Conservation (phyloP, 345 rosid species). For the Syzygium jambos region DNA sequence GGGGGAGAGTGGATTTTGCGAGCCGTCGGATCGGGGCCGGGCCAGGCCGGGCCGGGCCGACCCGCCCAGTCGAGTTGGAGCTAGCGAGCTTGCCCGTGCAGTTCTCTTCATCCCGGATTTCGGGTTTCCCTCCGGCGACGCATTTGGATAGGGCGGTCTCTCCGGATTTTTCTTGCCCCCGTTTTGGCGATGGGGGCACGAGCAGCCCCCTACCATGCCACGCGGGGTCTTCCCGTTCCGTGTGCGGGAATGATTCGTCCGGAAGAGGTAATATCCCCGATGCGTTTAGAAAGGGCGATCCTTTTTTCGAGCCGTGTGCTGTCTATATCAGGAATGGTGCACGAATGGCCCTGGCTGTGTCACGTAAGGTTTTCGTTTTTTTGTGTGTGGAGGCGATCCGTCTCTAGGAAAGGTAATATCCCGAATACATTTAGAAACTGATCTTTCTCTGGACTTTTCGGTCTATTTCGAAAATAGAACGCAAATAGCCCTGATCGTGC, state of each 20-base stretch:
- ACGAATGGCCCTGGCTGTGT: rapidly evolving
- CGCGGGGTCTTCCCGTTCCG: background rate
- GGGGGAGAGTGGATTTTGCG: background rate
- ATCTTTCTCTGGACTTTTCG: too few relatives aligned
- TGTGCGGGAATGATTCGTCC: too few relatives aligned
- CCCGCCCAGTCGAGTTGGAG: background rate
- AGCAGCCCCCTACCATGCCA: background rate
- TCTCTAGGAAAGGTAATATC: background rate
- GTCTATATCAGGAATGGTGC: rapidly evolving
- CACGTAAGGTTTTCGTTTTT: background rate
- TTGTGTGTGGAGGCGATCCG: background rate
- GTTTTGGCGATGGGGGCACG: background rate
- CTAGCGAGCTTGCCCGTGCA: background rate
- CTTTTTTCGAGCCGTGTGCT: too few relatives aligned
- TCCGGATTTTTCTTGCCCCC: background rate
- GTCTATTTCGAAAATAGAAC: too few relatives aligned
- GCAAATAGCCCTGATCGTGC: too few relatives aligned
- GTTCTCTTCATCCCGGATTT: background rate
- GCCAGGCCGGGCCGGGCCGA: background rate
- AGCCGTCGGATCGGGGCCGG: background rate
- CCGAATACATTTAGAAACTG: too few relatives aligned
- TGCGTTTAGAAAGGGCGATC: background rate
- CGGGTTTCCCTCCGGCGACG: background rate
- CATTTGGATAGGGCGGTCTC: background rate
- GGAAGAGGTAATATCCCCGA: too few relatives aligned